Evolutionary conservation across 306 rosid species (phyloP).

Genomic region (Trifolium fragiferum): DNA sequence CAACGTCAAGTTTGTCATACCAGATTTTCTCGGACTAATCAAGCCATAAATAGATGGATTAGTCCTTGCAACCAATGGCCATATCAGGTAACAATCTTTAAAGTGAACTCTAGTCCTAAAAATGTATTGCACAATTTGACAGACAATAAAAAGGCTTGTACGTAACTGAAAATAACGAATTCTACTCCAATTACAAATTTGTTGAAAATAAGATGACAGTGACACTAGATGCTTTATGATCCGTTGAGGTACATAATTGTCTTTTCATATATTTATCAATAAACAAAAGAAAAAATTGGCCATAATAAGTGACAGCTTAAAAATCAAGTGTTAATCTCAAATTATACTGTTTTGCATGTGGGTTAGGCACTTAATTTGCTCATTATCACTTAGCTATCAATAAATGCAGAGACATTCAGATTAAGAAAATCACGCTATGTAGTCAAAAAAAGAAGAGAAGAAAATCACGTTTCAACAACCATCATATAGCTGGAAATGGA

Average conservation of each 20-base stretch:
- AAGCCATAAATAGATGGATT: background rate
- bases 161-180: constrained; percentile 3
- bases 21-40: background rate
- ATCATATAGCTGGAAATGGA: constrained; percentile 8
- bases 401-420: constrained; percentile 18
- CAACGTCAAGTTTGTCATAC: background rate
- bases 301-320: constrained; percentile 3
- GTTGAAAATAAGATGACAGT: background rate
- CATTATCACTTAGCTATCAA: constrained; percentile 16
- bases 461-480: constrained; percentile 34
- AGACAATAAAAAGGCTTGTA: background rate
- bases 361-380: background rate
- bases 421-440: too few relatives aligned
- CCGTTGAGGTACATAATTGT: background rate
- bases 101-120: background rate
- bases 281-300: background rate
- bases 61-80: background rate
- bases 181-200: constrained; percentile 7
- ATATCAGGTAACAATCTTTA: background rate
- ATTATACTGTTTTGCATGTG: constrained; percentile 20
- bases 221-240: constrained; percentile 4
- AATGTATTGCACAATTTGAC: constrained; percentile 11
- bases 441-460: background rate
- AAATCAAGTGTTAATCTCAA: background rate
- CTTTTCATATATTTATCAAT: background rate